Base-by-base conservation (phyloP, 208 protist genomes). In the Crithidia mellificae region DNA sequence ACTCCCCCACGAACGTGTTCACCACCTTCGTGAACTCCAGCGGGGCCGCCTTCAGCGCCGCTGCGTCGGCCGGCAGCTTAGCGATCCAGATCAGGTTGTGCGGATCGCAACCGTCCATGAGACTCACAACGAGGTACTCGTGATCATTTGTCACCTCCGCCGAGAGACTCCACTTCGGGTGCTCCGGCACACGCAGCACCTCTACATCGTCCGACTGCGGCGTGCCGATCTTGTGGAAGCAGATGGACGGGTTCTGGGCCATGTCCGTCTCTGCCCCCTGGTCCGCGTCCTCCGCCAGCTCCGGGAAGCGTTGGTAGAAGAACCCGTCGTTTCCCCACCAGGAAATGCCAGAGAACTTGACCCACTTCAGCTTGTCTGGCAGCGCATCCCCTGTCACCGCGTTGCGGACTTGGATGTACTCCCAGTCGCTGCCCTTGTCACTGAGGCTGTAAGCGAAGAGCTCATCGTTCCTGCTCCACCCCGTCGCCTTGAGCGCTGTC, bases 351-450 rank as follows among this genome's bases (percentile, higher is more conserved):
- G 92, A 87, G 69, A 97, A 98, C 83, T 98, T 98, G 14, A 81
- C 88, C 85, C 88, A 98, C 46, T 93, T 57, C 29, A 97, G 54
- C 17, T 84, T 77, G 64, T 97, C 93, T 14, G 71, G 38, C 29
- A 94, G 69, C 59, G 87, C 73, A 63, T 90, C 54, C 2, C 59
- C 77, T 1, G 77, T 85, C 50, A 83, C 77, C 6, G 77, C 85
- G 74, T 82, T 59, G 29, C 74, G 72, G 11, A 97, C 80, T 64
- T 88, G 74, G 51, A 97, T 88, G 69, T 77, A 85, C 74, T 87
- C 50, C 93, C 96, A 98, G 69, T 98, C 94, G 57, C 83, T 94
- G 49, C 96, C 94, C 77, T 94, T 95, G 36, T 95, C 78, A 56
- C 78, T 87, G 1, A 96, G 54, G 49, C 76, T 79, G 77, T 97